Evolutionary conservation across 169 alveolate genomes (phyloP), one percentile per base, ranked within the genome.

Genomic region (Plasmodium gaboni): DNA sequence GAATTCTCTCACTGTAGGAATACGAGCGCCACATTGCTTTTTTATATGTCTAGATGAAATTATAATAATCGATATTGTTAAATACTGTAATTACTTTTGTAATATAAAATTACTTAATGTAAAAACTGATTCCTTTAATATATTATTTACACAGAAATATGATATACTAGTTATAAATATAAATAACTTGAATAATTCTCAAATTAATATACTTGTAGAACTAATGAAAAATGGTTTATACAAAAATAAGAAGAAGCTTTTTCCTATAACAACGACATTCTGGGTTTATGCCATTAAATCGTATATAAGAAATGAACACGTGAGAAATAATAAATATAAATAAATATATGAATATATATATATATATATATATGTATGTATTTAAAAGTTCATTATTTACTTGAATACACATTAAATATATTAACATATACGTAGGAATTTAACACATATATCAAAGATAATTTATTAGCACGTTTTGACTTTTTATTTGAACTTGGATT

Each of bases 11-110:
- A 64, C 10, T 15, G 69, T 5, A 80, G 90, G 83, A 38, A 12
- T 80, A n/a, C 53, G 90, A 80, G 90, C 74, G 7, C 90, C 90
- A 2, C 90, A 80, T 28, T 80, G 90, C 61, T 80, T 80, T 72
- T 80, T 80, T 60, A 48, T 80, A 24, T 80, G 90, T 44, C 32
- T 69, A 55, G 90, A 80, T 67, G 90, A 80, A 65, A 63, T 80
- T 51, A 67, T 80, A 67, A 80, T 80, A 63, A 71, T 19, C 17
- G 80, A 80, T 19, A 19, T 80, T 12, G 90, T 80, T 67, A 80
- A 80, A 48, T 68, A 67, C 53, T 80, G 80, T 73, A 80, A 48
- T 69, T 80, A 67, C 59, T 80, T 80, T 32, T 80, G 90, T 50
- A 80, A 80, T 15, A 68, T 80, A 5, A 80, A 50, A 24, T 24